Evolutionary conservation across 75 land plant species (phyloP).

Genomic region (Pseudotsuga menziesii): DNA sequence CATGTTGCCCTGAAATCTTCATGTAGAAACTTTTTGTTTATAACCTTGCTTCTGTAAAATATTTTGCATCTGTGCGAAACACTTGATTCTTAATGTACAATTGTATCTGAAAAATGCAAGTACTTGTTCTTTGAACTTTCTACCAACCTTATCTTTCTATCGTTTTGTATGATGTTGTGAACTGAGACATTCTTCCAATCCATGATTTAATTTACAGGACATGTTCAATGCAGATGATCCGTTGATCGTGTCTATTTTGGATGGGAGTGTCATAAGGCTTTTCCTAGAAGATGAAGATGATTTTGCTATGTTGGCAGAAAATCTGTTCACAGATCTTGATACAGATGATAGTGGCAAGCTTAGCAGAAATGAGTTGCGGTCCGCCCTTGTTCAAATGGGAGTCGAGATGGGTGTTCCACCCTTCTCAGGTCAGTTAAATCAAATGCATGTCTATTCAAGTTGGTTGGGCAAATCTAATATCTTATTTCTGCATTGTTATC

Average conservation of each 20-base stretch:
- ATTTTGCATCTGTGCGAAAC: background rate
- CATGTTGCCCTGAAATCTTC: background rate
- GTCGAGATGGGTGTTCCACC: conserved; percentile 74
- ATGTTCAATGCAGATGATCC: conserved; percentile 57
- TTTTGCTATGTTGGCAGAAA: conserved; percentile 87
- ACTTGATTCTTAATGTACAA: background rate
- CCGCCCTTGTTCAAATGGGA: conserved; percentile 65
- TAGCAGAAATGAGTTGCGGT: conserved; percentile 39
- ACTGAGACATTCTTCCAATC: conserved; percentile 12
- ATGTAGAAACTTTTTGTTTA: background rate
- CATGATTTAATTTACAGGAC: conserved; percentile 11
- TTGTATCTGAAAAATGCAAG: background rate
- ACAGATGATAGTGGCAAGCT: conserved; percentile 71
- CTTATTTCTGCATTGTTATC: background rate
- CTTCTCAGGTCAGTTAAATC: conserved; percentile 51
- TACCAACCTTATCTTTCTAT: background rate
- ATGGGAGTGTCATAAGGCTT: conserved; percentile 46
- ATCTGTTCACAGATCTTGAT: conserved; percentile 70
- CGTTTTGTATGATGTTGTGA: conserved; percentile 4
- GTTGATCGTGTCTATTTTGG: conserved; percentile 55
- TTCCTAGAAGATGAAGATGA: conserved; percentile 85
- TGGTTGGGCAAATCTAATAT: background rate
- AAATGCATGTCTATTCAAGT: background rate
- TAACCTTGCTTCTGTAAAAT: background rate
- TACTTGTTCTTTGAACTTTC: background rate